Evolutionary conservation across 2,329 filamentous ascomycete genomes (phyloP).

Genomic region (Fusarium virguliforme): DNA sequence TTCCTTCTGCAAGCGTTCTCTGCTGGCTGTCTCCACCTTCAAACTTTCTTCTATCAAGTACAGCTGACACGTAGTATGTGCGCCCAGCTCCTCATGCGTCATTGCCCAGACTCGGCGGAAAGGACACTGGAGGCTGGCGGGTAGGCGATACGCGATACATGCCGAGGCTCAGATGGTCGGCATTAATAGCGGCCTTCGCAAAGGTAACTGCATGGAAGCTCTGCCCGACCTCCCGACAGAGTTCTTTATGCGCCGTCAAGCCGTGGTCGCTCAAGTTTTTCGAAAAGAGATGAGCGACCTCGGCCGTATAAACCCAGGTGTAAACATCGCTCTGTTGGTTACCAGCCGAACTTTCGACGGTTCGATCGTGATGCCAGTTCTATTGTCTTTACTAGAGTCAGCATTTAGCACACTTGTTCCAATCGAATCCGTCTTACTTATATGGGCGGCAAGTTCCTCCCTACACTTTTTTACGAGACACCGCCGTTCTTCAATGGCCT

Average conservation of each 20-base stretch:
- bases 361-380: neutral
- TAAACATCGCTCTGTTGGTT: neutral
- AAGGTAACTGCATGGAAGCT: neutral
- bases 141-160: neutral
- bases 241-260: neutral
- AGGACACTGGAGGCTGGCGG: neutral
- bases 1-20: too few relatives aligned
- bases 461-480: neutral
- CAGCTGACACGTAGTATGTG: too few relatives aligned
- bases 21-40: too few relatives aligned
- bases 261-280: neutral
- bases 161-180: neutral
- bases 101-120: too few relatives aligned
- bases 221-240: neutral
- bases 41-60: too few relatives aligned
- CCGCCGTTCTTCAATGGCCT: neutral
- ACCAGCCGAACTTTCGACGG: neutral
- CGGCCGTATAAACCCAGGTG: neutral
- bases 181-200: neutral
- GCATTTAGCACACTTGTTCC: neutral
- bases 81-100: too few relatives aligned
- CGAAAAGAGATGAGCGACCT: neutral
- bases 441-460: neutral
- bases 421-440: neutral
- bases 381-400: neutral